Evolutionary conservation across 371 early-diverging fungal species (phyloP).

Genomic region (Mucor saturninus): DNA sequence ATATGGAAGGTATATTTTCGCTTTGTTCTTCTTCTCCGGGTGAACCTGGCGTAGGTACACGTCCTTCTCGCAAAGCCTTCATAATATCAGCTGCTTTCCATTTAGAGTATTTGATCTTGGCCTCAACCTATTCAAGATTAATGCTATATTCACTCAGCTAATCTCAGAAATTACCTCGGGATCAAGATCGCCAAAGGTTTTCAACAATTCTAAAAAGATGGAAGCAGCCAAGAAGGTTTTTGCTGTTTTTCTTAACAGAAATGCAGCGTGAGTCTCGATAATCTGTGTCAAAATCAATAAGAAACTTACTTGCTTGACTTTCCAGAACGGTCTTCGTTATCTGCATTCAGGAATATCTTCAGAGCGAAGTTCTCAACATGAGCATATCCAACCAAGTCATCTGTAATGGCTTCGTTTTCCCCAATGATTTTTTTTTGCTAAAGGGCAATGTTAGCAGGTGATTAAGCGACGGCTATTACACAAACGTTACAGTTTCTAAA

Average conservation of each 20-base stretch:
- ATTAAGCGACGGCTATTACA: neutral
- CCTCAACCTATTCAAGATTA: conserved; percentile 58
- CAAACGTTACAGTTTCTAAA: conserved; percentile 69
- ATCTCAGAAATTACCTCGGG: conserved; percentile 52
- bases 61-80: conserved; percentile 90
- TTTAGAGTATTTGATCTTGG: conserved; percentile 94
- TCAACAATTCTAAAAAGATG: conserved; percentile 81
- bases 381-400: conserved; percentile 82
- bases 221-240: conserved; percentile 86
- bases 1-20: conserved; percentile 34
- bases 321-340: conserved; percentile 89
- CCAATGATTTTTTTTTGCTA: conserved; percentile 73
- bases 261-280: neutral
- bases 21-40: conserved; percentile 43
- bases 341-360: conserved; percentile 89
- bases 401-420: conserved; percentile 73
- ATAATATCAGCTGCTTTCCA: conserved; percentile 94
- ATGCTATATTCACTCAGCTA: neutral
- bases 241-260: conserved; percentile 72
- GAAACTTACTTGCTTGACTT: conserved; percentile 71
- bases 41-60: conserved; percentile 71
- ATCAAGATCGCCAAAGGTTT: conserved; percentile 81
- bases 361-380: conserved; percentile 90
- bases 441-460: neutral
- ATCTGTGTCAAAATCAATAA: too few species aligned